These are phyloP conservation scores for Davidsoniella neocaledoniae DNA, from an alignment of 2,329 filamentous ascomycete species.

Conservation along the genomic window DNA sequence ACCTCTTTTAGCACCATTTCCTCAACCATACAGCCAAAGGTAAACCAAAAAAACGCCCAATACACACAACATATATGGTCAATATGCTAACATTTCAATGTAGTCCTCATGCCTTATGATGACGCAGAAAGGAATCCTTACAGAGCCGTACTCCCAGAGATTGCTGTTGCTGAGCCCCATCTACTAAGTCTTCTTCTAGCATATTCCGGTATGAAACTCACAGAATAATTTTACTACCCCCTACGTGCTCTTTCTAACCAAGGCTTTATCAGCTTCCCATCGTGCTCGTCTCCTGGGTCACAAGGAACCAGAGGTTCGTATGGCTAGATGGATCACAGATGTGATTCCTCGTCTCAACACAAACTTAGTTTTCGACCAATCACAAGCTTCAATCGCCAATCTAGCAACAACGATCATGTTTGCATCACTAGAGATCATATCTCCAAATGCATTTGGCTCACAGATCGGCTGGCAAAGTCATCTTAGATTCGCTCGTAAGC, in stretches of 20 bases:
- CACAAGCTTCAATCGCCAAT: slow-evolving; percentile 25
- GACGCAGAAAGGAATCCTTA: slow-evolving; percentile 36
- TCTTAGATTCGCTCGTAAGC: slow-evolving; percentile 55
- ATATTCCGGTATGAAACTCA: slow-evolving; percentile 39
- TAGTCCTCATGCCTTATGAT: slow-evolving; percentile 33
- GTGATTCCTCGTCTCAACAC: slow-evolving; percentile 41
- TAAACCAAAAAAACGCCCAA: slow-evolving; percentile 22
- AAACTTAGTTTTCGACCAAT: background rate
- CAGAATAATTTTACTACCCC: background rate
- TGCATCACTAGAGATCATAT: slow-evolving; percentile 67
- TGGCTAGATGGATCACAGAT: slow-evolving; percentile 64
- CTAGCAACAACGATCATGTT: slow-evolving; percentile 75
- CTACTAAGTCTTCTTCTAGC: slow-evolving; percentile 62
- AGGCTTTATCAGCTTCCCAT: slow-evolving; percentile 42
- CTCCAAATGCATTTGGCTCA: slow-evolving; percentile 66
- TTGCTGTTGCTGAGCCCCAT: slow-evolving; percentile 53
- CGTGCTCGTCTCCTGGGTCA: slow-evolving; percentile 58
- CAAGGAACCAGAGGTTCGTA: slow-evolving; percentile 57
- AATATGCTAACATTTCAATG: background rate
- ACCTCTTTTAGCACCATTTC: slow-evolving; percentile 34
- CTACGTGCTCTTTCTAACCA: background rate
- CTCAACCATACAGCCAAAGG: slow-evolving; percentile 63
- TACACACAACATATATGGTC: too few species aligned
- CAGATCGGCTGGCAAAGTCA: slow-evolving; percentile 68
- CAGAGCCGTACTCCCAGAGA: slow-evolving; percentile 32